phyloP scores from a whole-genome alignment of 2,329 filamentous ascomycete species.

The Apiospora rasikravindrae region DNA sequence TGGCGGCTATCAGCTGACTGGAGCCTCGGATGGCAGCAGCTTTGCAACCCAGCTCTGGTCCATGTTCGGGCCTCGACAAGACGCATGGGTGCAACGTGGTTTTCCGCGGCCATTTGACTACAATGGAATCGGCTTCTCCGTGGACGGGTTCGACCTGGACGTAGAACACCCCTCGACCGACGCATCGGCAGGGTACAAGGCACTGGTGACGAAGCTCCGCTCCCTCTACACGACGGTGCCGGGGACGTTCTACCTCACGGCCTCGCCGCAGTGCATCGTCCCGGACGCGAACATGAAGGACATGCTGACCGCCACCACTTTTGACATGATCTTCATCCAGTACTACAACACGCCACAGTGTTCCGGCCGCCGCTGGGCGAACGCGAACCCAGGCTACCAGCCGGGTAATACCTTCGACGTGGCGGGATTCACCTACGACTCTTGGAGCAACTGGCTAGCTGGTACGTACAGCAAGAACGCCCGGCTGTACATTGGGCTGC shows the following conservation, averaged over 20 bases:
- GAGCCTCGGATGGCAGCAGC: conserved; percentile 41
- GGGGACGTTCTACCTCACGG: conserved; percentile 45
- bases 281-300: conserved; percentile 39
- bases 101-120: conserved; percentile 38
- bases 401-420: conserved; percentile 29
- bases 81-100: conserved; percentile 36
- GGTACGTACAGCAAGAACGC: conserved; percentile 45
- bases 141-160: conserved; percentile 22
- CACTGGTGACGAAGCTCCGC: conserved; percentile 34
- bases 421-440: conserved; percentile 47
- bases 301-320: conserved; percentile 32
- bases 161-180: conserved; percentile 41
- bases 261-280: conserved; percentile 48
- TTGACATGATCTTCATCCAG: conserved; percentile 54
- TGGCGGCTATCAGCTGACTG: conserved; percentile 38
- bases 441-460: conserved; percentile 40
- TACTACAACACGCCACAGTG: conserved; percentile 55
- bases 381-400: conserved; percentile 37
- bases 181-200: conserved; percentile 37
- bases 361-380: conserved; percentile 33
- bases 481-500: conserved; percentile 52
- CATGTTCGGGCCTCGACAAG: conserved; percentile 46
- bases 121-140: conserved; percentile 30
- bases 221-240: conserved; percentile 29
- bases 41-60: conserved; percentile 45